These are phyloP conservation scores for Syzygium aqueum DNA, from an alignment of 345 rosid species.

Conservation along the genomic window DNA sequence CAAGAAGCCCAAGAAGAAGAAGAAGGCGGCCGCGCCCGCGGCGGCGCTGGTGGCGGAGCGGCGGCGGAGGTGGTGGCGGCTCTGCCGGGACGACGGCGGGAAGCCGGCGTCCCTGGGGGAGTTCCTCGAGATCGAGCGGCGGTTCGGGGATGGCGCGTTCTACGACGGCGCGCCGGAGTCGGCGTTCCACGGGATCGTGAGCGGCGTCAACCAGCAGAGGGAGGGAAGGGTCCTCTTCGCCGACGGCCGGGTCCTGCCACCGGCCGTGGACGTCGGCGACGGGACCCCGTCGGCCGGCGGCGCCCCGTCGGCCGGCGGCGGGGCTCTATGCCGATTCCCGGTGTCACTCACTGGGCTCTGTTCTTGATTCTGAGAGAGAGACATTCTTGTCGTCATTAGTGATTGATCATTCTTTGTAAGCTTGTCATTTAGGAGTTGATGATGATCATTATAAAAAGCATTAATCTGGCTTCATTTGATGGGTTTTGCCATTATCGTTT, in stretches of 20 bases:
- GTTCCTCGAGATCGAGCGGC: constrained; percentile 82
- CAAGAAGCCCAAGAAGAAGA: constrained; percentile 19
- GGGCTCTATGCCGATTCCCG: constrained; percentile 55
- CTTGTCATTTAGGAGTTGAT: not conserved
- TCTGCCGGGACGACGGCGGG: constrained; percentile 57
- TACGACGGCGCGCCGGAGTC: constrained; percentile 47
- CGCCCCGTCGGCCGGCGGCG: constrained; percentile 23
- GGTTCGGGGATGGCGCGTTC: constrained; percentile 60
- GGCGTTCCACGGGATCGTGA: constrained; percentile 47
- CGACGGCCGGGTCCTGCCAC: constrained; percentile 81
- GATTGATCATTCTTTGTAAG: not conserved
- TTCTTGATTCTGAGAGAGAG: not conserved
- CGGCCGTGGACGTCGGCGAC: constrained; percentile 19
- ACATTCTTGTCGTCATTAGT: not conserved
- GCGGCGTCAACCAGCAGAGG: not conserved
- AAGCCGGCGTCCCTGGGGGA: constrained; percentile 80
- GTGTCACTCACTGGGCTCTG: constrained; percentile 72
- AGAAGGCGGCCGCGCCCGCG: constrained; percentile 5
- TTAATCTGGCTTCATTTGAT: not conserved
- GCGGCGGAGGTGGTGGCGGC: constrained; percentile 75
- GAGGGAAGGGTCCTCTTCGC: constrained; percentile 58
- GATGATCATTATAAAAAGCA: not conserved
- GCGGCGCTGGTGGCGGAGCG: constrained; percentile 21
- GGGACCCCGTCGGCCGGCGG: constrained; percentile 26
- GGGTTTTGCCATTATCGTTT: not conserved